Evolutionary conservation across 371 early-diverging fungal species (phyloP), one percentile per base, ranked within the genome.

Genomic region (Racocetra persica): DNA sequence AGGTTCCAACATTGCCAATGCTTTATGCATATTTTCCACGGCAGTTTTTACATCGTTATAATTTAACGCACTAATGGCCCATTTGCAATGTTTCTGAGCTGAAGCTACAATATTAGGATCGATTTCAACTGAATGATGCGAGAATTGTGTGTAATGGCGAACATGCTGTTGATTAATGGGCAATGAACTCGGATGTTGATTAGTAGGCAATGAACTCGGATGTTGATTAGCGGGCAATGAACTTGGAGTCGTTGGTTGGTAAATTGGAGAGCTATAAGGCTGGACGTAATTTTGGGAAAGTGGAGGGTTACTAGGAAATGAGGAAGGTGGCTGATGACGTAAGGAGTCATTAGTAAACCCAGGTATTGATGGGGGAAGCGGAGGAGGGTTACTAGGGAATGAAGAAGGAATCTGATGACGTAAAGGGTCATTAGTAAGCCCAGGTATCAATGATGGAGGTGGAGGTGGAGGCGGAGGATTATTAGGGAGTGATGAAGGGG

Each of bases 21-120:
- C 98, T 75, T 90, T 86, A 74, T 94, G 88, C 62, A 98, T 84
- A 81, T 97, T 94, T 0, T 91, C 88, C 13, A 96, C 88, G 0
- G 99, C 98, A 0, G 95, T 94, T 5, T 86, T 83, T 18, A 98
- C 88, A 84, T 98, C 98, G 80, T 98, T 98, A 82, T 96, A 98
- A 74, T 97, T 94, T 26, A 98, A 83, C 0, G 99, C 96, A 82
- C 97, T 97, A 78, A 97, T 94, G 2, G 97, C 98, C 90, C 94
- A 98, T 80, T 94, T 92, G 10, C 97, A 91, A 74, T 92, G 88
- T 86, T 98, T 98, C 81, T 96, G 96, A 2, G 97, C 96, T 4
- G 86, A 77, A 8, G 91, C 86, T 26, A 92, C 86, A n/a, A 87
- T 87, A 3, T 84, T 83, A n/a, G 92, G 90, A 71, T 94, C 92